phyloP scores from a whole-genome alignment of 345 rosid species.

The Mercurialis annua region DNA sequence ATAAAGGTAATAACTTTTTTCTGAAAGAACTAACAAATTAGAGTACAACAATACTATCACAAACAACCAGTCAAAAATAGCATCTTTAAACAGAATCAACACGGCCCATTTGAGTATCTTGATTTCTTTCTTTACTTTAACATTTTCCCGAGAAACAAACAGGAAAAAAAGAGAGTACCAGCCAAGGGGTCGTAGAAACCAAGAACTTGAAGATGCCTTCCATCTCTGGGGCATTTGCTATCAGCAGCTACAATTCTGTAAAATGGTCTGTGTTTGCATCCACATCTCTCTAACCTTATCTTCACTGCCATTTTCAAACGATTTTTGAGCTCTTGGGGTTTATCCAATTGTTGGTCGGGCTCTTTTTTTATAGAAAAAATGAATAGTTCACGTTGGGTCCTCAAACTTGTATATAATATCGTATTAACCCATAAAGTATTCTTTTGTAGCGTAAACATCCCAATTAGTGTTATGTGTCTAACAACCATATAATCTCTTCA shows the following conservation, averaged over 20 bases:
- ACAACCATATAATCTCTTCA: too few species aligned
- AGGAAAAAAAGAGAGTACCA: constrained; percentile 30
- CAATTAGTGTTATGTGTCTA: too few species aligned
- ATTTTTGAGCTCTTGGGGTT: background rate
- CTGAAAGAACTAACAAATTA: too few species aligned
- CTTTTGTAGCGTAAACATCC: too few species aligned
- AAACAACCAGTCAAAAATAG: background rate
- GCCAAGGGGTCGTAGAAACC: constrained; percentile 82
- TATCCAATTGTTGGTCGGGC: too few species aligned
- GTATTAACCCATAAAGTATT: too few species aligned
- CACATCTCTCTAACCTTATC: constrained; percentile 68
- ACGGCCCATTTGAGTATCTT: background rate
- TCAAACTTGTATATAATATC: too few species aligned
- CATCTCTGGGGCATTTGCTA: constrained; percentile 81
- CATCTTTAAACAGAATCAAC: background rate
- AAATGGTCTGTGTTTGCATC: constrained; percentile 70
- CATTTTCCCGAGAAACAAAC: background rate
- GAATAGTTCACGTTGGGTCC: too few species aligned
- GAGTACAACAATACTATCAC: background rate
- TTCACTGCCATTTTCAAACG: constrained; percentile 53
- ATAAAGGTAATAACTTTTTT: too few species aligned
- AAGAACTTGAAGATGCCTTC: constrained; percentile 73
- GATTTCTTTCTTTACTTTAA: background rate
- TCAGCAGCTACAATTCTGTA: constrained; percentile 75
- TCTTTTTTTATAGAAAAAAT: too few species aligned